A percentile compares a stretch with the other conserved stretches of the same genome.
These are phyloP conservation scores for Tremella yokohamensis DNA, from an alignment of 768 basidiomycete species.

Conservation along the genomic window DNA sequence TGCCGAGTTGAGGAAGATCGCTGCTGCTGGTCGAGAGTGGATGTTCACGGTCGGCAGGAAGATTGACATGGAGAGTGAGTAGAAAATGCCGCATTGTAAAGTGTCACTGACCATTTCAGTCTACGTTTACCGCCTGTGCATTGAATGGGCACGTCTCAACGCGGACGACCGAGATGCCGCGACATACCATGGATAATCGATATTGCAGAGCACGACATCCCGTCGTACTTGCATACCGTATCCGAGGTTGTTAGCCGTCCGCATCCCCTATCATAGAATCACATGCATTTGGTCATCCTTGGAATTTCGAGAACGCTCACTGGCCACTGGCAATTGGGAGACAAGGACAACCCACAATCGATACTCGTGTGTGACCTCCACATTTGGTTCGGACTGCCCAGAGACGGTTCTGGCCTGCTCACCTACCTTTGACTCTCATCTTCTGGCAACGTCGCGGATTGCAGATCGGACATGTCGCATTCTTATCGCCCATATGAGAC, in stretches of 20 bases:
- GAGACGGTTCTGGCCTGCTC: neutral
- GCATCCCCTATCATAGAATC: too few species aligned
- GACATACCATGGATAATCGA: slow-evolving; percentile 28
- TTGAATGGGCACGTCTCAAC: slow-evolving; percentile 83
- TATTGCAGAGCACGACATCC: too few species aligned
- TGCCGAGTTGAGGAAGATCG: slow-evolving; percentile 70
- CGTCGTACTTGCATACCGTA: too few species aligned
- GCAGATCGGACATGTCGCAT: too few species aligned
- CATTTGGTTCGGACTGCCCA: too few species aligned
- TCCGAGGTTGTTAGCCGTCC: too few species aligned
- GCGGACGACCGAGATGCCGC: slow-evolving; percentile 73
- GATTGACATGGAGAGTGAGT: slow-evolving; percentile 84
- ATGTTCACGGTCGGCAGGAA: slow-evolving; percentile 74
- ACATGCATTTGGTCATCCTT: too few species aligned
- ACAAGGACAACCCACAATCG: too few species aligned
- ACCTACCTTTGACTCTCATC: neutral
- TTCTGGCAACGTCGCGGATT: neutral
- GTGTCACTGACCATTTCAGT: slow-evolving; percentile 8
- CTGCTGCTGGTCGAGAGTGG: slow-evolving; percentile 90
- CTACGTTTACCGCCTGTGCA: slow-evolving; percentile 55
- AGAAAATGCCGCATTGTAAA: neutral
- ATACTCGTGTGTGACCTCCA: too few species aligned
- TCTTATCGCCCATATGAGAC: too few species aligned
- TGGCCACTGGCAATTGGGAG: too few species aligned
- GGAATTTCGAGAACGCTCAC: too few species aligned